A percentile compares a stretch with the other conserved stretches of the same genome.
phyloP scores from a whole-genome alignment of 257 asterid species.

The Nemophila menziesii region DNA sequence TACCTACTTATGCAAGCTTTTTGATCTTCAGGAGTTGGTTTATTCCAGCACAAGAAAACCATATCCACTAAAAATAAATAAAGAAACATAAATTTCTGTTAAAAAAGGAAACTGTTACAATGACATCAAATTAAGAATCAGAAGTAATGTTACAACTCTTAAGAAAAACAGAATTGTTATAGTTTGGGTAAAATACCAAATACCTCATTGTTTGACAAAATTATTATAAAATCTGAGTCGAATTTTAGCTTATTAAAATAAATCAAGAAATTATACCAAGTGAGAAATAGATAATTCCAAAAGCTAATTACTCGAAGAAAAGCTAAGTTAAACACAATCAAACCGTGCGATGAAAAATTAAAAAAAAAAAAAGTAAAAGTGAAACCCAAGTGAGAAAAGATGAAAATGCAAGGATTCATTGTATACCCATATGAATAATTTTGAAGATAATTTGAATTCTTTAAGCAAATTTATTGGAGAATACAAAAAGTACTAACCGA shows the following conservation, averaged over 20 bases:
- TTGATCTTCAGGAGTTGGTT: constrained; percentile 72
- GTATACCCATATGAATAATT: not conserved
- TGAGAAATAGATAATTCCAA: too few relatives aligned
- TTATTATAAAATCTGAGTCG: too few relatives aligned
- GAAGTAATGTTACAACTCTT: too few relatives aligned
- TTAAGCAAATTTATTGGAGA: not conserved
- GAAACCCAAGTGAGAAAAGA: not conserved
- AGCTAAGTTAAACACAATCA: not conserved
- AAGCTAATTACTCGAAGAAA: not conserved
- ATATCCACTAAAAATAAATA: constrained; percentile 18
- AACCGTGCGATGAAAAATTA: too few relatives aligned
- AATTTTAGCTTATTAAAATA: not conserved
- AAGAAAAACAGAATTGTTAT: too few relatives aligned
- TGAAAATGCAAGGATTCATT: too few relatives aligned
- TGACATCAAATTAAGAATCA: too few relatives aligned
- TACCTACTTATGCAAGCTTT: constrained; percentile 61
- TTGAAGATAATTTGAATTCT: too few relatives aligned
- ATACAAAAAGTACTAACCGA: too few relatives aligned
- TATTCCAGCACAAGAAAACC: constrained; percentile 69
- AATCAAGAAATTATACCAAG: not conserved
- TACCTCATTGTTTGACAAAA: too few relatives aligned
- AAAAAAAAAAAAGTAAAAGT: too few relatives aligned
- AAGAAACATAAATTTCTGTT: not conserved
- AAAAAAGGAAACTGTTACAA: not conserved
- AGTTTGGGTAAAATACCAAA: too few relatives aligned